These are phyloP conservation scores for Cladochytrium tenue DNA, from an alignment of 371 early-diverging fungal genomes.

Conservation along the genomic window DNA sequence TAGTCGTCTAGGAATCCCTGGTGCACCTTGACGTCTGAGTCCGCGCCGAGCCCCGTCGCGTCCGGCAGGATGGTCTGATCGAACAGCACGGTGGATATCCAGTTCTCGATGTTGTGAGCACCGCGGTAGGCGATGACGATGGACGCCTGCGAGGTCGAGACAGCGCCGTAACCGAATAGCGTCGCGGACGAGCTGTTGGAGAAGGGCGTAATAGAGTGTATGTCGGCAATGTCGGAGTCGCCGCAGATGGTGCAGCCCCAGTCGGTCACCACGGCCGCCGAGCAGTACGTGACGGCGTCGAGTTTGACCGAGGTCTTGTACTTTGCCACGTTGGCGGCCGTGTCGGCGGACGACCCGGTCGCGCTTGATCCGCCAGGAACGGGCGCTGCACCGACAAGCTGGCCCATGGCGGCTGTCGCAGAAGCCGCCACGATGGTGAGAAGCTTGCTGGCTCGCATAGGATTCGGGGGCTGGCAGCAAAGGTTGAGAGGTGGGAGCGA, in stretches of 20 bases:
- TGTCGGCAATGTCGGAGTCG: not conserved
- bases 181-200: not conserved
- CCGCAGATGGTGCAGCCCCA: not conserved
- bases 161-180: constrained; percentile 3
- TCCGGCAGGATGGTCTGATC: constrained; percentile 11
- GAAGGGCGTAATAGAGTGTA: not conserved
- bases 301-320: not conserved
- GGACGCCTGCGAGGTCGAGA: constrained; percentile 2
- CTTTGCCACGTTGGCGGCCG: not conserved
- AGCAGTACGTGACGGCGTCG: not conserved
- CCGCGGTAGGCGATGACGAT: constrained; percentile 20
- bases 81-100: constrained; percentile 10
- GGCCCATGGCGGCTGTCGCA: no score
- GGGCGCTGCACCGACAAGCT: no score
- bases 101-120: constrained; percentile 15
- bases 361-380: not conserved
- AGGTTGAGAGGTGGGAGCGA: no score
- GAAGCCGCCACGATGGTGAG: no score
- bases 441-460: no score
- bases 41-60: constrained; percentile 7
- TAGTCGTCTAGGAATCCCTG: constrained; percentile 10
- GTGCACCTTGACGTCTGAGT: constrained; percentile 3
- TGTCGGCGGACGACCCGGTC: not conserved
- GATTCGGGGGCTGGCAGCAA: no score
- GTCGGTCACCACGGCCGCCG: not conserved